A percentile compares a stretch with the other conserved stretches of the same genome.
Evolutionary conservation across 352 stramenopile genomes (phyloP).

Genomic region (Globisporangium nunn): DNA sequence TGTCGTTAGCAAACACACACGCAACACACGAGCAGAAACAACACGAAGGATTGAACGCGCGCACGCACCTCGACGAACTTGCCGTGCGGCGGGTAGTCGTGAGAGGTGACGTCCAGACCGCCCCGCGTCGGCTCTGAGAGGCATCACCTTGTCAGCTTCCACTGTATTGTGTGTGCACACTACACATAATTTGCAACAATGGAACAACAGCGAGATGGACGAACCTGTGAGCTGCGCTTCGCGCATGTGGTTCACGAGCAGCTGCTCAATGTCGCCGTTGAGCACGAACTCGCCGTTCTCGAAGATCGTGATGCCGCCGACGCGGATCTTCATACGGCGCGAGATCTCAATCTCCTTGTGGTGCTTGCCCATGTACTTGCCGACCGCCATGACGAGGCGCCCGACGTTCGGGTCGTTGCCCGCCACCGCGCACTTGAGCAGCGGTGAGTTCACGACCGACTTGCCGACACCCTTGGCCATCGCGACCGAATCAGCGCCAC

Average conservation of each 20-base stretch:
- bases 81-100: slow-evolving; percentile 92
- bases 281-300: slow-evolving; percentile 92
- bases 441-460: slow-evolving; percentile 91
- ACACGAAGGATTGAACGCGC: background rate
- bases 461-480: slow-evolving; percentile 88
- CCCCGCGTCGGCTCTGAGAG: slow-evolving; percentile 51
- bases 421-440: slow-evolving; percentile 97
- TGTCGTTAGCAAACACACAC: background rate
- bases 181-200: background rate
- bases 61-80: slow-evolving; percentile 88
- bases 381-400: slow-evolving; percentile 92
- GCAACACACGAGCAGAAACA: background rate
- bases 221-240: slow-evolving; percentile 82
- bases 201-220: background rate
- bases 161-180: too few relatives aligned
- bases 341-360: slow-evolving; percentile 79
- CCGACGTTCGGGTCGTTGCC: slow-evolving; percentile 99
- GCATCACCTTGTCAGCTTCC: background rate
- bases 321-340: slow-evolving; percentile 73
- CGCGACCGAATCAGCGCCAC: slow-evolving; percentile 62
- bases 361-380: slow-evolving; percentile 95
- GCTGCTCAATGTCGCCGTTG: slow-evolving; percentile 88
- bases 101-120: slow-evolving; percentile 68
- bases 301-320: slow-evolving; percentile 93
- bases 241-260: slow-evolving; percentile 93